Base-by-base conservation (phyloP, 1,284 basidiomycete species). In the Trichosporon asahii region DNA sequence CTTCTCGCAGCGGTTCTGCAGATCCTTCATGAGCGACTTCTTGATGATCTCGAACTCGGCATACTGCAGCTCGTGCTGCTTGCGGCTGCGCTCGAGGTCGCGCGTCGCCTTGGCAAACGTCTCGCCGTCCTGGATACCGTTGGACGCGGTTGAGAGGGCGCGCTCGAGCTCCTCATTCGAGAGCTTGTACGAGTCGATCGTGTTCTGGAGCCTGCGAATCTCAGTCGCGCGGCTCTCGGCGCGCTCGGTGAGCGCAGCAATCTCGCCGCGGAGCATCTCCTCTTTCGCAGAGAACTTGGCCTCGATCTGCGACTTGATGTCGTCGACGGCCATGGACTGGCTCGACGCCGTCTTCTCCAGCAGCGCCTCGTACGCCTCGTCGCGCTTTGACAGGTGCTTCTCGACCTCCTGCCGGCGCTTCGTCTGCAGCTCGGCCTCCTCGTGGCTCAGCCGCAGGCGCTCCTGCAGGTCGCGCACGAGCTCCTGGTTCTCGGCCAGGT, bases 1-100 rank as follows among this genome's bases (percentile, higher is more conserved):
- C 90, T 99, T 99, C 87, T 99, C 97, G 83, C 97, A 99, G 61
- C 97, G 94, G 84, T 99, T 98, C 86, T 98, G 97, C 75, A 99
- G 86, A 86, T 99, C 97, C 65, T 94, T 91, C 92, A 99, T 98
- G 75, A 99, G 88, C 72, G 92, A 96, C 87, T 98, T 97, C 89
- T 99, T 99, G 81, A 98, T 94, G 40, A 92, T 91, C 82, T 99
- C 97, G 82, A 99, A 99, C 82, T 99, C 97, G 75, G 95, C 92
- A 74, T 98, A 90, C 81, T 99, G 97, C 25, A 94, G 90, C 76
- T 95, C 95, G 86, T 98, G 95, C 21, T 94, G 93, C 85, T 98
- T 98, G 77, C 97, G 90, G 66, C 94, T 95, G 67, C 95, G 88
- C 85, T 99, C 98, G 77, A 99, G 89, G 84, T 99, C 98, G 84